These are phyloP conservation scores for Aspergillus amoenus DNA, from an alignment of 2,329 filamentous ascomycete species.

Conservation along the genomic window DNA sequence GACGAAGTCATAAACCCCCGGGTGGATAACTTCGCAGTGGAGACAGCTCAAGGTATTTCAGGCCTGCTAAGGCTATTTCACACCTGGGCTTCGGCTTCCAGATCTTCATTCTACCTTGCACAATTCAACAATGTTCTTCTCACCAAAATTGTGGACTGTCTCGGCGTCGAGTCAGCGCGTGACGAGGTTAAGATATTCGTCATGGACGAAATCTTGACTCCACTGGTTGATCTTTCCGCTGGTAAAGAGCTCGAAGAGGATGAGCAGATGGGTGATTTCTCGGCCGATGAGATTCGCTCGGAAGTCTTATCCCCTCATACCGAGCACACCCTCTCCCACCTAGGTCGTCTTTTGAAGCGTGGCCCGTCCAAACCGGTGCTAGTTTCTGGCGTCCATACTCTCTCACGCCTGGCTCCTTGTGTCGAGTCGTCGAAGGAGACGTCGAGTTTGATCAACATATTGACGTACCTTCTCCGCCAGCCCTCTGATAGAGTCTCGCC, in stretches of 20 bases:
- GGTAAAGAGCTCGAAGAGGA: constrained; percentile 55
- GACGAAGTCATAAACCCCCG: constrained; percentile 74
- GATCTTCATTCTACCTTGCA: constrained; percentile 69
- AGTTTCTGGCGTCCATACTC: constrained; percentile 73
- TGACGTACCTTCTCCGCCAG: constrained; percentile 77
- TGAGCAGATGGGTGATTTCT: constrained; percentile 43
- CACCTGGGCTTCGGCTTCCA: constrained; percentile 71
- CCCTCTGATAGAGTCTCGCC: constrained; percentile 81
- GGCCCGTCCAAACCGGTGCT: constrained; percentile 71
- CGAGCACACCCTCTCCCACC: constrained; percentile 59
- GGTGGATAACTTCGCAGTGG: constrained; percentile 73
- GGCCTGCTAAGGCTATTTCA: constrained; percentile 76
- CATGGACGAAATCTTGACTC: constrained; percentile 69
- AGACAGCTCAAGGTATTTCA: constrained; percentile 88
- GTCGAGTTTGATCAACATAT: constrained; percentile 74
- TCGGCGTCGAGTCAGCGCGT: constrained; percentile 72
- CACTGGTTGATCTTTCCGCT: constrained; percentile 62
- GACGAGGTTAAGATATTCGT: constrained; percentile 84
- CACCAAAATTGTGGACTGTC: constrained; percentile 67
- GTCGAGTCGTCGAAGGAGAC: constrained; percentile 65
- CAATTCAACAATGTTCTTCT: constrained; percentile 61
- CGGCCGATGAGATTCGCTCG: constrained; percentile 34
- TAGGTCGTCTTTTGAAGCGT: constrained; percentile 55
- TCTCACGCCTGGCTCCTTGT: constrained; percentile 72
- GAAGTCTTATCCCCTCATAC: constrained; percentile 57